Percentiles rank a stretch among this genome's conserved stretches.
phyloP scores from a whole-genome alignment of 768 basidiomycete species.

The Tricholomella constricta region DNA sequence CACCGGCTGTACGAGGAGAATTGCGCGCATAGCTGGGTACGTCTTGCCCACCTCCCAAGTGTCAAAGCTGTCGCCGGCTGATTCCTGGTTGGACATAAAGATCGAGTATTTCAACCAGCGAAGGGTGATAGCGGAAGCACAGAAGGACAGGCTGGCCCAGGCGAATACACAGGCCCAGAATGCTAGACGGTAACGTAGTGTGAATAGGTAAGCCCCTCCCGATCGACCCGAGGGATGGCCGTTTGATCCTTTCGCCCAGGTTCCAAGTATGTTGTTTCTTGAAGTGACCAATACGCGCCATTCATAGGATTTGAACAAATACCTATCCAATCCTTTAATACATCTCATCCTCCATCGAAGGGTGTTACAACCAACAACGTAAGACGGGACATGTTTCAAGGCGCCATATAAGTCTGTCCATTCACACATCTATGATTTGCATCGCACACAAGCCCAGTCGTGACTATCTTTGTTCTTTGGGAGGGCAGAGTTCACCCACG shows the following conservation, averaged over 20 bases:
- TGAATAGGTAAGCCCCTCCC: conserved; percentile 4
- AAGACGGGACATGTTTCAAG: background rate
- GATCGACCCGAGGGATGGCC: background rate
- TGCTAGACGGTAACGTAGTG: conserved; percentile 25
- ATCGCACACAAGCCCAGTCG: background rate
- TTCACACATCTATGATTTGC: background rate
- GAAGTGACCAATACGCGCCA: background rate
- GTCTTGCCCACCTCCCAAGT: conserved; percentile 24
- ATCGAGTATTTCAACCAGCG: conserved; percentile 96
- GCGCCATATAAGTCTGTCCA: background rate
- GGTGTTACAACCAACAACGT: background rate
- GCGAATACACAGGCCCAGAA: conserved; percentile 38
- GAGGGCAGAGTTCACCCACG: background rate
- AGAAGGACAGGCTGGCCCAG: conserved; percentile 67
- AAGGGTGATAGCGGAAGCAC: conserved; percentile 76
- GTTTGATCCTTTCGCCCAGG: conserved; percentile 2
- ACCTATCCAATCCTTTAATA: background rate
- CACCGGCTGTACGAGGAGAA: conserved; percentile 62
- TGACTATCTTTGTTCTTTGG: background rate
- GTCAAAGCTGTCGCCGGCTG: background rate
- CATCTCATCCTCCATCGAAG: background rate
- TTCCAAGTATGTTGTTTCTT: conserved; percentile 2
- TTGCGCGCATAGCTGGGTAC: conserved; percentile 91
- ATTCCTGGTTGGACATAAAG: conserved; percentile 46
- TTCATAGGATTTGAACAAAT: background rate